Evolutionary conservation across 768 basidiomycete species (phyloP).

Genomic region (Strobilomyces dryophilus): DNA sequence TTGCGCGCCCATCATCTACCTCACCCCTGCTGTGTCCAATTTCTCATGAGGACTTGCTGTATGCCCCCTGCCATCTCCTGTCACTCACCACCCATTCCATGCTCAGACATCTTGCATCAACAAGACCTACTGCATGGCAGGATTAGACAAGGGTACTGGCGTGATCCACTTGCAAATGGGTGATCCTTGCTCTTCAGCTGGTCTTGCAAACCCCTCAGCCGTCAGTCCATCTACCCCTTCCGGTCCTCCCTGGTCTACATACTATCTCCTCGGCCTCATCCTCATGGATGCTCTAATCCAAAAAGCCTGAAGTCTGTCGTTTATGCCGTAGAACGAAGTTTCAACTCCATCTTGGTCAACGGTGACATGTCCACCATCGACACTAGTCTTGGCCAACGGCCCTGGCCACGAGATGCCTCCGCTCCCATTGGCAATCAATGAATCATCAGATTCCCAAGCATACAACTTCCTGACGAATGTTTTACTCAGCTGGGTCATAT

Average conservation of each 20-base stretch:
- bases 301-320: constrained; percentile 79
- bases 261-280: constrained; percentile 92
- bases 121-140: constrained; percentile 71
- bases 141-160: no score
- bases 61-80: constrained; percentile 24
- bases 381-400: constrained; percentile 91
- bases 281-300: constrained; percentile 87
- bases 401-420: constrained; percentile 47
- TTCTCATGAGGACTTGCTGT: no score
- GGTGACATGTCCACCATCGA: constrained; percentile 96
- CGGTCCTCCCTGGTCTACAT: constrained; percentile 50
- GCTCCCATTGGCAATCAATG: constrained; percentile 58
- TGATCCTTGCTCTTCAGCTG: constrained; percentile 35
- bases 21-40: constrained; percentile 1
- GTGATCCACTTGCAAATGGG: constrained; percentile 53
- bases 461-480: no score
- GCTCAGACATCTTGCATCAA: constrained; percentile 70
- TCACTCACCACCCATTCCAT: constrained; percentile 55
- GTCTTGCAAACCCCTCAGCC: constrained; percentile 18
- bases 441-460: constrained; percentile 52
- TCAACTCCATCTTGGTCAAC: constrained; percentile 96
- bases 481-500: no score
- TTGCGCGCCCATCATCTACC: constrained; percentile 37
- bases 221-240: neutral
- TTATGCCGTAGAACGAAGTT: constrained; percentile 89